These are phyloP conservation scores for Aspergillus pseudotamarii DNA, from an alignment of 2,329 filamentous ascomycete genomes.

Conservation along the genomic window DNA sequence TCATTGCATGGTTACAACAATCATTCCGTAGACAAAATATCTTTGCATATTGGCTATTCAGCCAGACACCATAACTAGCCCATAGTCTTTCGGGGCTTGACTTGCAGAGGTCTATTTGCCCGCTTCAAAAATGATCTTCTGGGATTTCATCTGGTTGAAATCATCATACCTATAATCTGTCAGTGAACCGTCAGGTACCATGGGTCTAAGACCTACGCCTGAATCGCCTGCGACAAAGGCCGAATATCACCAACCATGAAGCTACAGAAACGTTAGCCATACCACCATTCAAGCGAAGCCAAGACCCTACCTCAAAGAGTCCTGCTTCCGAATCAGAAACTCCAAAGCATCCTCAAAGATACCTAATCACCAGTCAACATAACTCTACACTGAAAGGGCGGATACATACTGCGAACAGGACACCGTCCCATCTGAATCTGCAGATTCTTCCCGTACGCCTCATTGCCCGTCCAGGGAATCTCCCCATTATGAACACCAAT, in stretches of 20 bases:
- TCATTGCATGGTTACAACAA: background rate
- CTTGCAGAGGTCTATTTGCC: conserved; percentile 13
- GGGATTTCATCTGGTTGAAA: conserved; percentile 70
- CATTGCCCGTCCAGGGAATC: conserved; percentile 66
- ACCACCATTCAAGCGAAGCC: background rate
- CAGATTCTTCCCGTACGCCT: conserved; percentile 69
- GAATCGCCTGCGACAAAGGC: conserved; percentile 64
- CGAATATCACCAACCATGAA: conserved; percentile 76
- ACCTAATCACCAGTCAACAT: conserved; percentile 15
- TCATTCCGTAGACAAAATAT: background rate
- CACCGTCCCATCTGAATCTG: conserved; percentile 74
- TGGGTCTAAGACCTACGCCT: conserved; percentile 43
- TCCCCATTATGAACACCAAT: conserved; percentile 75
- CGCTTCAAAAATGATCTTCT: conserved; percentile 69
- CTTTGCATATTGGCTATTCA: background rate
- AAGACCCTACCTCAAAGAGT: conserved; percentile 63
- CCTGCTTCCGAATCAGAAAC: conserved; percentile 65
- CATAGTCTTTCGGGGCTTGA: background rate
- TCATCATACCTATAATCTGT: conserved; percentile 58
- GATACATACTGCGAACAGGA: conserved; percentile 55
- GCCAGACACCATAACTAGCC: background rate
- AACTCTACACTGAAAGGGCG: no score
- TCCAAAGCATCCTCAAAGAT: conserved; percentile 67
- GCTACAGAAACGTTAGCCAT: conserved; percentile 43
- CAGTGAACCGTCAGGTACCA: background rate